phyloP scores from a whole-genome alignment of 495 filamentous ascomycete genomes.

The Talaromyces thailandensis region DNA sequence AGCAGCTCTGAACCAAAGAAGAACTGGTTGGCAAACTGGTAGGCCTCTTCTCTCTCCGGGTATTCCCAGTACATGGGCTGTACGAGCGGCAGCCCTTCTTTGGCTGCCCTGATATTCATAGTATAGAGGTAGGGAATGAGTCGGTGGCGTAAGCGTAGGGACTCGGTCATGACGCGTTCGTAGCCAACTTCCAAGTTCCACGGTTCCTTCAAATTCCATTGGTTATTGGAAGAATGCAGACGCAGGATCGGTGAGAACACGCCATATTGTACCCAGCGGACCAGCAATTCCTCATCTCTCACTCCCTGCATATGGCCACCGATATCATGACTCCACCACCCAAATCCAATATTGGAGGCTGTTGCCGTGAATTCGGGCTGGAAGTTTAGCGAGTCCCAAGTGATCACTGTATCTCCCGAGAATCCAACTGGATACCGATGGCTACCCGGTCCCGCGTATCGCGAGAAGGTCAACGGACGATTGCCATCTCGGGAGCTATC shows the following conservation, averaged over 20 bases:
- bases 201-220: conserved; percentile 47
- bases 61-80: conserved; percentile 55
- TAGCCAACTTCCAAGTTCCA: conserved; percentile 40
- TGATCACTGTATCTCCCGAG: conserved; percentile 47
- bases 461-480: conserved; percentile 34
- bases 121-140: conserved; percentile 50
- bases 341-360: conserved; percentile 54
- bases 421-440: conserved; percentile 56
- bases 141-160: conserved; percentile 40
- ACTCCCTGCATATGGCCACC: conserved; percentile 45
- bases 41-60: conserved; percentile 34
- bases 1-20: conserved; percentile 44
- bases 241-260: conserved; percentile 49
- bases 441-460: conserved; percentile 48
- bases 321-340: conserved; percentile 59
- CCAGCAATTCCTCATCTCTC: conserved; percentile 43
- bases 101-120: conserved; percentile 37
- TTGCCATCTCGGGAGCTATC: conserved; percentile 28
- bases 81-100: conserved; percentile 37
- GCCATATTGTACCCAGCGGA: conserved; percentile 51
- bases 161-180: conserved; percentile 30
- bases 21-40: conserved; percentile 42
- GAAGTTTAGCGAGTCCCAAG: conserved; percentile 48
- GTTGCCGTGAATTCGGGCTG: conserved; percentile 56
- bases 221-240: conserved; percentile 43